Percentiles rank a stretch among this genome's conserved stretches.
Evolutionary conservation across 1,284 basidiomycete species (phyloP).

Genomic region (Trichosporon ovoides): DNA sequence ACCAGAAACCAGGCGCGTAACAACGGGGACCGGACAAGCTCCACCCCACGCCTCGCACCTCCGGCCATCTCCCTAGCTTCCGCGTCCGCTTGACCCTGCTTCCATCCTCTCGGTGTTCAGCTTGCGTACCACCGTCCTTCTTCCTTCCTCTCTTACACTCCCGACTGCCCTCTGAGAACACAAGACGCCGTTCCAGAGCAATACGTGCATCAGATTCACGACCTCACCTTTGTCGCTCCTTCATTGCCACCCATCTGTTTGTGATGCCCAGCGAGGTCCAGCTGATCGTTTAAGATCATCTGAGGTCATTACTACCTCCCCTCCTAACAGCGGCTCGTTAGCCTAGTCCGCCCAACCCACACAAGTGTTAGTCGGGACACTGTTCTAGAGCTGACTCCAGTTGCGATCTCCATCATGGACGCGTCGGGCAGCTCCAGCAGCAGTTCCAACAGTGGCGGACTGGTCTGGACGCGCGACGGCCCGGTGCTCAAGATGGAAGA

Average conservation of each 20-base stretch:
- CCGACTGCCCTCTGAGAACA: too few species aligned
- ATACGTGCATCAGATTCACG: too few species aligned
- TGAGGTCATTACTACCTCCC: too few species aligned
- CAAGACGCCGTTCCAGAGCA: too few species aligned
- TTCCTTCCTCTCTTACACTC: neutral
- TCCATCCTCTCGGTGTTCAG: neutral
- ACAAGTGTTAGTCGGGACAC: too few species aligned
- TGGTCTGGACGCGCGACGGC: conserved; percentile 18
- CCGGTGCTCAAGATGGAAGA: conserved; percentile 40
- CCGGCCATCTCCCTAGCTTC: conserved; percentile 2
- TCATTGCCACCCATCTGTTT: too few species aligned
- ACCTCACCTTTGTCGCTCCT: too few species aligned
- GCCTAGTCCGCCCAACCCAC: too few species aligned
- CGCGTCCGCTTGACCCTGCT: neutral
- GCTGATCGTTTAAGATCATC: too few species aligned
- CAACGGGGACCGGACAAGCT: conserved; percentile 1
- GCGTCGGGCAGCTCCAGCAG: neutral
- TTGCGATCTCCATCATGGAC: neutral
- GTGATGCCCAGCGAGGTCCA: too few species aligned
- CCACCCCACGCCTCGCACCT: neutral
- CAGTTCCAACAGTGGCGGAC: neutral
- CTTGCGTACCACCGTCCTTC: neutral
- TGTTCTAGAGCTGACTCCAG: neutral
- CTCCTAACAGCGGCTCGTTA: too few species aligned
- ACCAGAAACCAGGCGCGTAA: conserved; percentile 2